Base-by-base conservation (phyloP, 306 rosid species). In the Arachis hypogaea region DNA sequence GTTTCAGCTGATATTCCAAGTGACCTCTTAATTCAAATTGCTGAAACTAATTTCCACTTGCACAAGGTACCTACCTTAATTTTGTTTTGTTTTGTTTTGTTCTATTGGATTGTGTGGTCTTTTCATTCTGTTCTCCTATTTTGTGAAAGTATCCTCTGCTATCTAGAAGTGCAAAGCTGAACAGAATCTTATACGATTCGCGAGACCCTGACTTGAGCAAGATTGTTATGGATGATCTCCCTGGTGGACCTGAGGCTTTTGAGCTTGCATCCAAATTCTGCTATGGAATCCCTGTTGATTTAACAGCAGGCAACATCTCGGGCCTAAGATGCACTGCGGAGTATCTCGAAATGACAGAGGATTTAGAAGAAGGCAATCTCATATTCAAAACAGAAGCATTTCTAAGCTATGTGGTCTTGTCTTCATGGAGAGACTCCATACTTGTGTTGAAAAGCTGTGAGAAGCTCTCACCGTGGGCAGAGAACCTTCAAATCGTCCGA, bases 381-480 rank as follows among this genome's bases (percentile, higher is more conserved):
- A 92, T 95, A 69, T 95, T 95, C 89, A 95, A 95, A 77, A 90
- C 99, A 2, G 99, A 95, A 79, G 99, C 99, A 0, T 95, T 95
- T 77, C 93, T 95, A 0, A 95, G 99, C 84, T 95, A 95, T 78
- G 99, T 94, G 44, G 99, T 95, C 65, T 79, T 95, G 59, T 92
- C 99, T 36, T 95, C 99, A 7, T 95, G 99, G 99, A 90, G 94
- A 62, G 99, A 95, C 79, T 95, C 99, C 11, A 95, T 95, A 63
- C 79, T 87, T 3, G 99, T 95, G 72, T 73, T 95, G 85, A 92
- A 95, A 59, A 95, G 90, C 83, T 92, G 96, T 11, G 98, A 95
- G 86, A 95, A 92, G 85, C 92, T 95, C 64, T 92, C 98, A 0
- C 99, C 99, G 0, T 92, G 99, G 99, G 96, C 99, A 0, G 99